These are phyloP conservation scores for Penicillium polonicum DNA, from an alignment of 2,329 filamentous ascomycete genomes.

Conservation along the genomic window DNA sequence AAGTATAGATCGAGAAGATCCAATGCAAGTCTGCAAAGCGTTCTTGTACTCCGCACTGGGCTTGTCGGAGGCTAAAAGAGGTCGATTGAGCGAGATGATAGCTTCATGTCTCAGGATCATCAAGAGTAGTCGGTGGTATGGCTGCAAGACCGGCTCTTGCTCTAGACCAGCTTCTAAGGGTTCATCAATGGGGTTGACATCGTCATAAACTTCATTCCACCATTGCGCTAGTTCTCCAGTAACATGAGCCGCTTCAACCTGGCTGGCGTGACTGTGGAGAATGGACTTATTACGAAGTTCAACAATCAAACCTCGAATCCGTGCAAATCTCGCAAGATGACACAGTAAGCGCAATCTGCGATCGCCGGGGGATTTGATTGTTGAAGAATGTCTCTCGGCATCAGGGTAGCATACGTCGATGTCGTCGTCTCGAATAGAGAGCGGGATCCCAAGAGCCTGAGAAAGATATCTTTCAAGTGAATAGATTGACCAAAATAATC, in stretches of 20 bases:
- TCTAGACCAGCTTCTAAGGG: conserved; percentile 1
- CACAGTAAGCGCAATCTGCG: conserved; percentile 39
- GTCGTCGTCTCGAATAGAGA: conserved; percentile 58
- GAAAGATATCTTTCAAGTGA: conserved; percentile 56
- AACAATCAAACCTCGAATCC: conserved; percentile 52
- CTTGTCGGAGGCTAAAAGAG: conserved; percentile 49
- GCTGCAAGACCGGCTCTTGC: conserved; percentile 18
- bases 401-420: conserved; percentile 58
- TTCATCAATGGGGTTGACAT: conserved; percentile 42
- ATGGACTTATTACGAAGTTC: conserved; percentile 55
- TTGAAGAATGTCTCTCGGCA: conserved; percentile 45
- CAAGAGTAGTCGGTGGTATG: conserved; percentile 46
- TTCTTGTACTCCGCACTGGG: conserved; percentile 48
- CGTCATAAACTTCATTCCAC: conserved; percentile 56
- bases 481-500: conserved; percentile 60
- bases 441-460: conserved; percentile 56
- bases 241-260: conserved; percentile 47
- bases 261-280: conserved; percentile 45
- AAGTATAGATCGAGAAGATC: conserved; percentile 51
- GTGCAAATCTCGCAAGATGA: conserved; percentile 49
- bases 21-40: conserved; percentile 54
- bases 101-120: conserved; percentile 51
- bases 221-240: conserved; percentile 53
- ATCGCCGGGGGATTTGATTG: conserved; percentile 1
- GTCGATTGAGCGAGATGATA: conserved; percentile 53